Base-by-base conservation (phyloP, 345 rosid species). In the Eucalyptus leucophloia region DNA sequence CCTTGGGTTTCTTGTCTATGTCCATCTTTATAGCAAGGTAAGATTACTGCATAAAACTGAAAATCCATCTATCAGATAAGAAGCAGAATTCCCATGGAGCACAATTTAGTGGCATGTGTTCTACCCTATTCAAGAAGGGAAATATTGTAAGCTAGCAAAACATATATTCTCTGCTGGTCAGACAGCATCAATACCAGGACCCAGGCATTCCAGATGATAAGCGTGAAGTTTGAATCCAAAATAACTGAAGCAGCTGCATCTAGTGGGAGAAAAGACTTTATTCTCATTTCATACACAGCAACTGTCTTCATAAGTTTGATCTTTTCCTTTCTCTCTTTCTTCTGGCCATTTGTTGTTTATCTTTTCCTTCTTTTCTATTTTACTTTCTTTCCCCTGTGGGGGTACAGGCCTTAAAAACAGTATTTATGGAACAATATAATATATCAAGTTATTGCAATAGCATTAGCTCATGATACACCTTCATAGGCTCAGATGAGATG, bases 1-100 rank as follows among this genome's bases (percentile, higher is more conserved):
- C 92, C 92, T 53, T 91, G 92, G 89, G 87, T 86, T 86, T 92
- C 95, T 67, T 92, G 92, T 16, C 65, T 47, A 54, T 96, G 91
- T 50, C 91, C 96, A 92, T 96, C 97, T 91, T 94, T 95, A 92
- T 96, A 94, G 92, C 95, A 94, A 34, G 99, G 99, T 87, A 97
- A 91, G 91, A 97, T 94, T 92, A 96, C 99, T 97, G 95, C 92
- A 91, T 28, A 88, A 77, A 87, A 37, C 13, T 17, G 56, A 26
- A 83, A 87, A 86, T 82, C 88, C 18, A 32, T 80, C 60, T 50
- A 88, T 88, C 53, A 90, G 88, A 42, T 40, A 62, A 90, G 87
- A 49, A 56, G 49, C 45, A 26, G 23, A 50, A 49, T 44, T 19
- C 23, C 12, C 44, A n/a, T 32, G 45, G 23, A 51, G 88, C 62